Percentiles rank a stretch among this genome's conserved stretches.
phyloP scores from a whole-genome alignment of 495 filamentous ascomycete genomes.

The Lasiosphaeriaceae sp. region DNA sequence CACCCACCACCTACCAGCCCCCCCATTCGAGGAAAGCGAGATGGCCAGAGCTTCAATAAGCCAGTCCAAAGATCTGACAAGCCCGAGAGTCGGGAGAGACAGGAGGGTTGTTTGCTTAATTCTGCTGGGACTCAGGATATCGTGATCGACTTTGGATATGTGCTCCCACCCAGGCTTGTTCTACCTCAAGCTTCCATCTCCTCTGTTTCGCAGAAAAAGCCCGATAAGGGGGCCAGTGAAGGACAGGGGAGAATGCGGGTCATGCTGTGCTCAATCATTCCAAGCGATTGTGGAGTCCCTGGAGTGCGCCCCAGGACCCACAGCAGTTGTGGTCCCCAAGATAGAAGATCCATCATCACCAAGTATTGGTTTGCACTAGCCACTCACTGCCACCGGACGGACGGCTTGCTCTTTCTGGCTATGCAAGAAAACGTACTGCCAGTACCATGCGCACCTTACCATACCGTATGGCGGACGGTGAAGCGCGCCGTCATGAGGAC shows the following conservation, averaged over 20 bases:
- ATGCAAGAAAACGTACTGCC: background rate
- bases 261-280: background rate
- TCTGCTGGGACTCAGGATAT: too few species aligned
- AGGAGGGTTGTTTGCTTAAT: too few species aligned
- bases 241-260: constrained; percentile 1
- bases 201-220: too few species aligned
- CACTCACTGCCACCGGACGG: background rate
- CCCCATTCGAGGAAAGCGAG: background rate
- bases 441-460: background rate
- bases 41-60: constrained; percentile 3
- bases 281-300: background rate
- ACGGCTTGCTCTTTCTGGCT: background rate
- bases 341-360: background rate
- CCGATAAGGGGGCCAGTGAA: background rate
- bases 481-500: background rate
- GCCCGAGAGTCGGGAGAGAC: background rate
- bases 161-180: too few species aligned
- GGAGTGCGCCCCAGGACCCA: too few species aligned
- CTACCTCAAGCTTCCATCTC: too few species aligned
- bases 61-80: background rate
- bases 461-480: background rate
- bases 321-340: background rate
- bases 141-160: too few species aligned
- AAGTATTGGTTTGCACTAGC: background rate
- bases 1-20: constrained; percentile 1